phyloP scores from a whole-genome alignment of 441 rosid species.

The Gossypium aridum region DNA sequence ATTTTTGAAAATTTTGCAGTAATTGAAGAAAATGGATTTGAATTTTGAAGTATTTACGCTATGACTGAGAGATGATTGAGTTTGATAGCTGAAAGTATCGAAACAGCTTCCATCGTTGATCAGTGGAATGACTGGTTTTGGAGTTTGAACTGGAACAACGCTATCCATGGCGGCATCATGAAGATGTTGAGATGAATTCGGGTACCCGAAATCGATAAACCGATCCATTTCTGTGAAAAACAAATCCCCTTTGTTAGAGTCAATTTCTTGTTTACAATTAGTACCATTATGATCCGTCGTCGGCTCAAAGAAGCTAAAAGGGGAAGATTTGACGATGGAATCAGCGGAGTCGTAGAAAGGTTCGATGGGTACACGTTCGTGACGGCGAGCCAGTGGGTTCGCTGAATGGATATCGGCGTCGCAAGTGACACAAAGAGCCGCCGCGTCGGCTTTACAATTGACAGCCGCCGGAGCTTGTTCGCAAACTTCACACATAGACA shows the following conservation, averaged over 20 bases:
- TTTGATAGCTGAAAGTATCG: slow-evolving; percentile 47
- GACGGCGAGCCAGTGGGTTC: slow-evolving; percentile 57
- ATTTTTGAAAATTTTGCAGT: not conserved
- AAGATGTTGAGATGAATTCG: slow-evolving; percentile 6
- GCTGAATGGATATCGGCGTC: slow-evolving; percentile 64
- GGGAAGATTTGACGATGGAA: slow-evolving; percentile 28
- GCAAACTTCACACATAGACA: slow-evolving; percentile 55
- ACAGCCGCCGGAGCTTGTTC: slow-evolving; percentile 68
- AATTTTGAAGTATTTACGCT: slow-evolving; percentile 37
- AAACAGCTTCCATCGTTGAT: slow-evolving; percentile 40
- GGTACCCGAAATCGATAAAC: slow-evolving; percentile 42
- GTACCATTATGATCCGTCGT: not conserved
- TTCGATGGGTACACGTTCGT: slow-evolving; percentile 49
- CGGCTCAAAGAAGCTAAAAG: slow-evolving; percentile 28
- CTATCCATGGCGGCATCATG: slow-evolving; percentile 19
- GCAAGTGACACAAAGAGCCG: slow-evolving; percentile 50
- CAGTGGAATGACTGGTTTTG: slow-evolving; percentile 29
- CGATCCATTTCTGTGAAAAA: slow-evolving; percentile 49
- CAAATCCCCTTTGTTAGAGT: slow-evolving; percentile 18
- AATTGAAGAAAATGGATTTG: not conserved
- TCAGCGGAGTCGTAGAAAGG: slow-evolving; percentile 44
- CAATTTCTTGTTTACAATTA: not conserved
- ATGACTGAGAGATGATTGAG: slow-evolving; percentile 51
- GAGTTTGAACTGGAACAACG: slow-evolving; percentile 70
- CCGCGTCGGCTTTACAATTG: slow-evolving; percentile 73